A percentile compares a stretch with the other conserved stretches of the same genome.
Conservation (phyloP, 176 grass and related monocot species). For the Poa pratensis region DNA sequence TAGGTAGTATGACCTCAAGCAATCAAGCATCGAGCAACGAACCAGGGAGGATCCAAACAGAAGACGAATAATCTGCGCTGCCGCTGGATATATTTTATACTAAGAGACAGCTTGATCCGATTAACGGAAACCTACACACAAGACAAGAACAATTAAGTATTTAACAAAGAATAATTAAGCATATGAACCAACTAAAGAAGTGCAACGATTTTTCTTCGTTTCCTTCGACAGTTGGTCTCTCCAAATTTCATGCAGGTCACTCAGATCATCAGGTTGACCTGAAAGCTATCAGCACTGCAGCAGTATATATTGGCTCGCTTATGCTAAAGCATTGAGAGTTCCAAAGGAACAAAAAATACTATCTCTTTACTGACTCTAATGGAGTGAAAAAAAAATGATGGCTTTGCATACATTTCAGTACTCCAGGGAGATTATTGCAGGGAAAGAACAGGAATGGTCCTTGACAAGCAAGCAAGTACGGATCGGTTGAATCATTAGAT, state of each 20-base stretch:
- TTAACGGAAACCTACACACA: background rate
- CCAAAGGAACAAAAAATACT: too few relatives aligned
- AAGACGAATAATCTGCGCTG: conserved; percentile 19
- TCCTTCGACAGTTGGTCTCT: background rate
- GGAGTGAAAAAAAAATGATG: too few relatives aligned
- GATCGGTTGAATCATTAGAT: too few relatives aligned
- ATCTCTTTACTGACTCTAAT: too few relatives aligned
- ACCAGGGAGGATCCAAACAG: conserved; percentile 42
- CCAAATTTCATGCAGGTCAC: background rate
- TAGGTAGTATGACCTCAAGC: too few relatives aligned
- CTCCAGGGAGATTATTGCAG: too few relatives aligned
- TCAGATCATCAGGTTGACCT: background rate
- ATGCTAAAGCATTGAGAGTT: too few relatives aligned
- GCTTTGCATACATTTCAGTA: too few relatives aligned
- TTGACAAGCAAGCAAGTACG: too few relatives aligned
- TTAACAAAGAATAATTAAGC: background rate
- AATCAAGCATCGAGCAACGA: conserved; percentile 36
- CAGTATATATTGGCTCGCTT: background rate
- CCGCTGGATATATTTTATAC: background rate
- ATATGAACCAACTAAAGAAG: background rate
- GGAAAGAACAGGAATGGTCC: too few relatives aligned
- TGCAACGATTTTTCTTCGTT: background rate
- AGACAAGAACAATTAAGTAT: background rate
- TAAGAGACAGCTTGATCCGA: background rate
- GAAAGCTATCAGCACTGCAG: too few relatives aligned